Evolutionary conservation across 495 filamentous ascomycete species (phyloP).

Genomic region (Penicillium psychrofluorescens): DNA sequence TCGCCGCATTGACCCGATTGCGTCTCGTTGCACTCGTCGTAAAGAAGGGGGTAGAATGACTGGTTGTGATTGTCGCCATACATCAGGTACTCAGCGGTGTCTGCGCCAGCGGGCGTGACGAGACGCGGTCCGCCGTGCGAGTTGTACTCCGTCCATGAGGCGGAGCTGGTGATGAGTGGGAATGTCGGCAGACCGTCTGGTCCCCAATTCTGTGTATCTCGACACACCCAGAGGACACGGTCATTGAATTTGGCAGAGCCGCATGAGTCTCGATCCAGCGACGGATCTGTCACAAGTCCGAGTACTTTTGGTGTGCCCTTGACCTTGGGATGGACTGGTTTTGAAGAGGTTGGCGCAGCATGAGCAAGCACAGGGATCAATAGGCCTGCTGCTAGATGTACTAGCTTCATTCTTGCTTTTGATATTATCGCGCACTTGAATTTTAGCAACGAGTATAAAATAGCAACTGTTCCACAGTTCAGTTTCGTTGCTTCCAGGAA

Average conservation of each 20-base stretch:
- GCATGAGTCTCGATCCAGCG: slow-evolving; percentile 22
- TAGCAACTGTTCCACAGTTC: too few relatives aligned
- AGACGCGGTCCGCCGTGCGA: not conserved
- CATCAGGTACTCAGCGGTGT: not conserved
- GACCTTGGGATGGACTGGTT: not conserved
- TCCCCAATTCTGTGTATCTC: slow-evolving; percentile 16
- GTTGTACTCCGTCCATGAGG: slow-evolving; percentile 14
- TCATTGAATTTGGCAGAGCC: slow-evolving; percentile 14
- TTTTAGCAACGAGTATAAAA: too few relatives aligned
- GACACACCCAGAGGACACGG: slow-evolving; percentile 21
- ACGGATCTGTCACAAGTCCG: slow-evolving; percentile 22
- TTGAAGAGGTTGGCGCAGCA: too few relatives aligned
- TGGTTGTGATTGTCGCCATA: slow-evolving; percentile 13
- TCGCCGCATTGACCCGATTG: slow-evolving; percentile 17
- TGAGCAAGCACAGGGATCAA: too few relatives aligned
- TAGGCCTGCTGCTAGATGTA: too few relatives aligned
- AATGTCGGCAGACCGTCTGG: slow-evolving; percentile 8
- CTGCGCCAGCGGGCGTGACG: not conserved
- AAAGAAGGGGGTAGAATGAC: slow-evolving; percentile 17
- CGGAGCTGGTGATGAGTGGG: slow-evolving; percentile 14
- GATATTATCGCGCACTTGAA: too few relatives aligned
- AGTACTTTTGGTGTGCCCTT: slow-evolving; percentile 10
- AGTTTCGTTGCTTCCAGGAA: too few relatives aligned
- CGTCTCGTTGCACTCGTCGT: slow-evolving; percentile 11
- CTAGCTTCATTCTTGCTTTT: too few relatives aligned